Evolutionary conservation across 192 early-diverging fungal species (phyloP), one percentile per base, ranked within the genome.

Genomic region (Podila epicladia): DNA sequence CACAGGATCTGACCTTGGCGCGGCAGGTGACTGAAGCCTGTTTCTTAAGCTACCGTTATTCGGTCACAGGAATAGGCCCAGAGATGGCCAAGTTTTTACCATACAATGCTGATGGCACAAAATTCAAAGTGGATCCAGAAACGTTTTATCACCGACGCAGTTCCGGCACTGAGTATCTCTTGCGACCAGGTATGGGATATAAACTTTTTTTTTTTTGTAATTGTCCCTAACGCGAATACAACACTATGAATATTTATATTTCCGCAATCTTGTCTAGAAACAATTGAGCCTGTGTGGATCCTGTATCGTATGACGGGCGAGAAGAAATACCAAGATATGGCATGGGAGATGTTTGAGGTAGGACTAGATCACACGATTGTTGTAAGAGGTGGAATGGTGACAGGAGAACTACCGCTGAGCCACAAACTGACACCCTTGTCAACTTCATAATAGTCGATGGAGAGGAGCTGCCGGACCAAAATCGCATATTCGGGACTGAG

Each of bases 261-360:
- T n/a, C 58, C 58, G 61, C 60, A 2, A 7, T 15, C 50, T 7
- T 57, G 13, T 53, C 50, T 57, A 77, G 92, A 93, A 84, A 86
- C 89, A 9, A 73, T 93, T n/a, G 92, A 93, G 65, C 88, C 88
- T 32, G 64, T 92, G 31, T 93, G 90, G 67, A 85, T 87, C 68
- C 86, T 92, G 76, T 92, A 91, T 65, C 84, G 91, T 31, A 65
- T 87, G 24, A 93, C 92, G 7, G 89, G 90, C 5, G 83, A 93
- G 55, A 72, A 66, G 0, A 58, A 64, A 26, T 92, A 93, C 35
- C 86, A 86, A 38, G 90, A 91, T 59, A 86, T 85, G 64, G 91
- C 85, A 49, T 93, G 92, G 92, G 64, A 87, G 41, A 88, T 92
- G 72, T 89, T 84, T 80, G 51, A 73, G 72, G 72, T 73, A 73